Conservation (phyloP, 495 filamentous ascomycete species). For the Lentithecium fluviatile region DNA sequence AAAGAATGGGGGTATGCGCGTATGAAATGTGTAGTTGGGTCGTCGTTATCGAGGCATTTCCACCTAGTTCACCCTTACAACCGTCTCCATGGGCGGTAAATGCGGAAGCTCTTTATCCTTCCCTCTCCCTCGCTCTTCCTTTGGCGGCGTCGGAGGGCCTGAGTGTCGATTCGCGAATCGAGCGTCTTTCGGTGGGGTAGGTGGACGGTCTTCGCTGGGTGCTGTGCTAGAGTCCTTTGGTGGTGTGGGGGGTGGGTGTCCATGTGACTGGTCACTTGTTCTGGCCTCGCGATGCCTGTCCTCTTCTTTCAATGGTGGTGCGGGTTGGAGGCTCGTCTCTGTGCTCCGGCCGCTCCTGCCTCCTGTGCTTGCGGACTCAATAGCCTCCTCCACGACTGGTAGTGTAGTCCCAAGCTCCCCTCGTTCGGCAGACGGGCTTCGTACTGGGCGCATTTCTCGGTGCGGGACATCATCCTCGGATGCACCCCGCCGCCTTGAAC, state of each 20-base stretch:
- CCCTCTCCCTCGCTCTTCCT: conserved; percentile 36
- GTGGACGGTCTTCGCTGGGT: conserved; percentile 29
- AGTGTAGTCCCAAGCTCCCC: conserved; percentile 64
- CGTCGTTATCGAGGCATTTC: too few relatives aligned
- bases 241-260: conserved; percentile 42
- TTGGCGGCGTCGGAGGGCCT: conserved; percentile 41
- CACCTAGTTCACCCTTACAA: conserved; percentile 30
- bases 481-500: conserved; percentile 49
- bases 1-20: too few relatives aligned
- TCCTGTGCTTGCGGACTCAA: conserved; percentile 72
- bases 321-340: conserved; percentile 15
- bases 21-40: too few relatives aligned
- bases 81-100: conserved; percentile 29
- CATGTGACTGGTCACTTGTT: conserved; percentile 20
- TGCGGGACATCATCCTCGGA: conserved; percentile 55
- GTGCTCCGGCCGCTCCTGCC: conserved; percentile 50
- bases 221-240: conserved; percentile 35
- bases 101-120: conserved; percentile 38
- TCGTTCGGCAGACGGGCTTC: conserved; percentile 56
- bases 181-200: conserved; percentile 40
- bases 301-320: conserved; percentile 20
- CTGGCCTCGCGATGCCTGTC: conserved; percentile 15
- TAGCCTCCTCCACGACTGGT: conserved; percentile 91
- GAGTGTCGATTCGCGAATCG: conserved; percentile 8
- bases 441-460: conserved; percentile 52